Evolutionary conservation across 148 eudicot genomes (phyloP).

Genomic region (Amaranthus palmeri): DNA sequence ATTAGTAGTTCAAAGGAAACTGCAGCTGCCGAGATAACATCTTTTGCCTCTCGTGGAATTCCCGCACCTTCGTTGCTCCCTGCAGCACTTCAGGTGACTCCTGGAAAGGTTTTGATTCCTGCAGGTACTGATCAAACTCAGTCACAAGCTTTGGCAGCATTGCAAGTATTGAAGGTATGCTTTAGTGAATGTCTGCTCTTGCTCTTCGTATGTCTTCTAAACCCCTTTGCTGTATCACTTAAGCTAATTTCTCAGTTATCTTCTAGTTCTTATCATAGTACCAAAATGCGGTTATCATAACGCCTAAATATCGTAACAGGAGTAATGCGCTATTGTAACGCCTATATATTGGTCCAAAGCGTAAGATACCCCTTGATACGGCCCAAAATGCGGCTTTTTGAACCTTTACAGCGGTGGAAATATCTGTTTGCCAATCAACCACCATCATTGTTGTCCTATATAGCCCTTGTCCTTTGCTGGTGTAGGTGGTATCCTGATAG

Average conservation of each 20-base stretch:
- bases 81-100: constrained; percentile 63
- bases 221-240: neutral
- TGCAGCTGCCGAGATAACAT: constrained; percentile 20
- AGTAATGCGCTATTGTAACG: no score
- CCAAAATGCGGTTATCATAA: no score
- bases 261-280: neutral
- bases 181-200: neutral
- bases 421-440: neutral
- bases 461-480: no score
- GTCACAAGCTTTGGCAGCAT: constrained; percentile 79
- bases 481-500: no score
- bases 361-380: no score
- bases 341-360: no score
- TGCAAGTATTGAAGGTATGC: constrained; percentile 89
- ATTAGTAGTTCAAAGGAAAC: constrained; percentile 25
- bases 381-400: no score
- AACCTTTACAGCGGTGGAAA: no score
- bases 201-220: neutral
- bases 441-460: neutral
- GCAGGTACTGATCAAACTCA: constrained; percentile 83
- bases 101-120: constrained; percentile 91
- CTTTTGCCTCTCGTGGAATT: constrained; percentile 55
- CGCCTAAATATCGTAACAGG: no score
- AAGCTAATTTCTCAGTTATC: no score
- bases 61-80: constrained; percentile 88